phyloP scores from a whole-genome alignment of 2,329 filamentous ascomycete species.

The Verticillium longisporum region DNA sequence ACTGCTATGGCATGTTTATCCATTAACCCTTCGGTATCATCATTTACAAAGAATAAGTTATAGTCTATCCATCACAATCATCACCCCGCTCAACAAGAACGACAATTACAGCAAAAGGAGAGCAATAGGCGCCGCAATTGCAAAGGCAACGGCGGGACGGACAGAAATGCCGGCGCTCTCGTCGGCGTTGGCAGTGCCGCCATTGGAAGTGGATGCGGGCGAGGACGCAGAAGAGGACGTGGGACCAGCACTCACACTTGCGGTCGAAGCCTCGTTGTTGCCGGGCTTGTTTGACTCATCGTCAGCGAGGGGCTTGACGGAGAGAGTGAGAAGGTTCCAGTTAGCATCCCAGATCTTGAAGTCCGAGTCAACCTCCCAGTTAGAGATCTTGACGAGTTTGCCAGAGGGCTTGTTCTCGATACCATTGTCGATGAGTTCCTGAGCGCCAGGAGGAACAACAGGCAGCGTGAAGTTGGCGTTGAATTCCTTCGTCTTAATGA shows the following conservation, averaged over 20 bases:
- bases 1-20: neutral
- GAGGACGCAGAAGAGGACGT: constrained; percentile 5
- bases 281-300: constrained; percentile 39
- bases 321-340: constrained; percentile 33
- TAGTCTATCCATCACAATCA: neutral
- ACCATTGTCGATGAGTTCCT: constrained; percentile 70
- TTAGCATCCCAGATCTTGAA: constrained; percentile 32
- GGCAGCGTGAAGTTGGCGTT: constrained; percentile 75
- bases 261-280: constrained; percentile 25
- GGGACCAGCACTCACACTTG: constrained; percentile 9
- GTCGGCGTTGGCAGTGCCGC: constrained; percentile 13
- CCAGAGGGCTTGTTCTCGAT: constrained; percentile 57
- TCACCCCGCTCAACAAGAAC: neutral
- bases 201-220: constrained; percentile 19
- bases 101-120: constrained; percentile 9
- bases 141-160: constrained; percentile 5
- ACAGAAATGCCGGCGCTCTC: constrained; percentile 11
- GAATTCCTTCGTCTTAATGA: constrained; percentile 66
- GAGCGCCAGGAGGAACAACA: constrained; percentile 56
- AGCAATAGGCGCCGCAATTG: constrained; percentile 8
- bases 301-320: constrained; percentile 37
- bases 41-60: neutral
- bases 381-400: constrained; percentile 61
- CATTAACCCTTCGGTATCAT: neutral
- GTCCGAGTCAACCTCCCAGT: constrained; percentile 46